These are phyloP conservation scores for Podospora sp. DNA, from an alignment of 495 filamentous ascomycete genomes.

Conservation along the genomic window DNA sequence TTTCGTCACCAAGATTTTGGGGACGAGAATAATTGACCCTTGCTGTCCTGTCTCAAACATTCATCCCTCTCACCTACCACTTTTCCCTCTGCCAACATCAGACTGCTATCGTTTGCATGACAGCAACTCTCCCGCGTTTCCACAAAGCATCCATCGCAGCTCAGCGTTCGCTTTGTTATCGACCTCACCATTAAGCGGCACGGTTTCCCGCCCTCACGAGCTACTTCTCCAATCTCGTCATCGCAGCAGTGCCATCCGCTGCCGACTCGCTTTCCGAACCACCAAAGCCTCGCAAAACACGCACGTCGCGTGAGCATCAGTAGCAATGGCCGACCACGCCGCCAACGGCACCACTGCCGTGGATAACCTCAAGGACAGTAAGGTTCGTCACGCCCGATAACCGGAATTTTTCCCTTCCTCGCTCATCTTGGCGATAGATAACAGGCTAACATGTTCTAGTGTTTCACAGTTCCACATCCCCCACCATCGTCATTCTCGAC, in stretches of 20 bases:
- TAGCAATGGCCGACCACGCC: conserved; percentile 40
- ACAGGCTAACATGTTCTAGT: conserved; percentile 38
- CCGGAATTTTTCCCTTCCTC: conserved; percentile 7
- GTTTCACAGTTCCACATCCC: conserved; percentile 33
- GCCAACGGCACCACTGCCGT: conserved; percentile 34
- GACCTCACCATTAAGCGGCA: not conserved
- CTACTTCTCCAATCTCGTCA: conserved; percentile 17
- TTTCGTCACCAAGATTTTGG: conserved; percentile 24
- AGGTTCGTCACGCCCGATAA: conserved; percentile 39
- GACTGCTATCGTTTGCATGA: not conserved
- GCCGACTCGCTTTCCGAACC: not conserved
- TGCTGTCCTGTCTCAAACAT: conserved; percentile 23
- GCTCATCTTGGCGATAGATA: conserved; percentile 18
- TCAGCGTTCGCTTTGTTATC: conserved; percentile 19
- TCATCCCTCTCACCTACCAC: conserved; percentile 21
- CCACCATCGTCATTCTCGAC: conserved; percentile 5
- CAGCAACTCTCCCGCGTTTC: conserved; percentile 2
- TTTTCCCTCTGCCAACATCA: conserved; percentile 8
- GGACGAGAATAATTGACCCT: conserved; percentile 16
- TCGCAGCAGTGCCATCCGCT: conserved; percentile 1
- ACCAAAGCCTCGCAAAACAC: conserved; percentile 8
- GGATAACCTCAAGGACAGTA: conserved; percentile 49
- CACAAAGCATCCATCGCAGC: conserved; percentile 12
- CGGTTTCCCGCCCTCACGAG: not conserved
- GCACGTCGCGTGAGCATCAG: conserved; percentile 19